These are phyloP conservation scores for Cystobasidium tubakii DNA, from an alignment of 768 basidiomycete genomes.

Conservation along the genomic window DNA sequence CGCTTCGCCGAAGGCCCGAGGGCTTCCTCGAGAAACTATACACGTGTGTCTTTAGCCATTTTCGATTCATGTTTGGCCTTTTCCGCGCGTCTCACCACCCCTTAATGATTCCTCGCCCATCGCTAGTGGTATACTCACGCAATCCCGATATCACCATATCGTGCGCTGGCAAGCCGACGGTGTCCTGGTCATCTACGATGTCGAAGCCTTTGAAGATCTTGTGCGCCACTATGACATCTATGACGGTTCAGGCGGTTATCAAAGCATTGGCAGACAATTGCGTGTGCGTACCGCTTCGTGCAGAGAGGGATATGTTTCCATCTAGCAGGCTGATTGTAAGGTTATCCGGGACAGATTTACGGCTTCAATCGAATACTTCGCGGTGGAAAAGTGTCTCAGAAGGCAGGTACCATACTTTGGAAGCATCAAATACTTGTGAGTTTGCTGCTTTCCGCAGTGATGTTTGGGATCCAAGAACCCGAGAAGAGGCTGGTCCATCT, in stretches of 20 bases:
- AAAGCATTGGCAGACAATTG: background rate
- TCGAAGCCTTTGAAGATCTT: background rate
- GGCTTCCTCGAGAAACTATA: background rate
- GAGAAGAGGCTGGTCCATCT: no score
- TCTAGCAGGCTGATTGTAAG: background rate
- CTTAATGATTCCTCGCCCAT: no score
- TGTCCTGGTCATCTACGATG: background rate
- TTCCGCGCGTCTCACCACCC: no score
- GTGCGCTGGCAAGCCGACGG: background rate
- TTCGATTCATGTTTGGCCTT: background rate
- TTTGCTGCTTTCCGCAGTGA: no score
- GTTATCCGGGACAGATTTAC: background rate
- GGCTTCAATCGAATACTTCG: background rate
- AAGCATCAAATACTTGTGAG: background rate
- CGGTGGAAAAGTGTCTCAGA: background rate
- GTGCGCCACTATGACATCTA: background rate
- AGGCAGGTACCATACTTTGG: background rate
- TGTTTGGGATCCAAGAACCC: no score
- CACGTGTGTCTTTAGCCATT: background rate
- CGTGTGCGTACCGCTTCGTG: background rate
- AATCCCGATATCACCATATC: background rate
- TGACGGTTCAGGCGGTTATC: background rate
- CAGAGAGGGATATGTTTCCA: background rate
- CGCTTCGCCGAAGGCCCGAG: background rate
- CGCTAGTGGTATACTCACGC: background rate